phyloP scores from a whole-genome alignment of 2,329 filamentous ascomycete species.

The Fusarium heterosporum region DNA sequence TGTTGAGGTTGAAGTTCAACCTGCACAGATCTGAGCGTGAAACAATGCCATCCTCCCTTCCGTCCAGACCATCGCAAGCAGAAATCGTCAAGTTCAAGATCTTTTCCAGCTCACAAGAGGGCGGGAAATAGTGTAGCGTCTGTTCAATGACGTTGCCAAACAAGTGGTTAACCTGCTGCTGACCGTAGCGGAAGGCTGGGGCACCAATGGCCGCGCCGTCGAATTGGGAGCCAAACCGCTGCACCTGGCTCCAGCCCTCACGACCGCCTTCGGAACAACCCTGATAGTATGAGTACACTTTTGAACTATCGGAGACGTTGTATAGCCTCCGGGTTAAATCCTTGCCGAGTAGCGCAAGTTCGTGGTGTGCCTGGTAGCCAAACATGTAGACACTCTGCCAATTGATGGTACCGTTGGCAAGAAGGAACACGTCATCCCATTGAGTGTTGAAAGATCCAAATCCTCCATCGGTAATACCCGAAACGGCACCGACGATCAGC shows the following conservation, averaged over 20 bases:
- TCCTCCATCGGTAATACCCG: constrained; percentile 57
- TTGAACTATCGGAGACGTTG: constrained; percentile 32
- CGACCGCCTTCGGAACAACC: constrained; percentile 63
- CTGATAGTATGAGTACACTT: constrained; percentile 64
- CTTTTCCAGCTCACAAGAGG: constrained; percentile 59
- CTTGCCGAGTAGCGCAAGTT: constrained; percentile 61
- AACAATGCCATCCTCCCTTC: constrained; percentile 5
- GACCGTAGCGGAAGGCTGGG: constrained; percentile 49
- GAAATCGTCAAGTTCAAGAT: constrained; percentile 61
- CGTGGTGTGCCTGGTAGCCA: constrained; percentile 62
- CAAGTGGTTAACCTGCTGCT: constrained; percentile 59
- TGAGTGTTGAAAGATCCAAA: constrained; percentile 56
- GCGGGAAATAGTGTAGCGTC: constrained; percentile 51
- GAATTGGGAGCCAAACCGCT: constrained; percentile 30
- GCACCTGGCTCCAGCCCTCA: constrained; percentile 53
- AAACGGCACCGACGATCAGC: constrained; percentile 55
- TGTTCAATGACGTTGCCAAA: constrained; percentile 53
- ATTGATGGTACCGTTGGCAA: constrained; percentile 63
- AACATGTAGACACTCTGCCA: constrained; percentile 63
- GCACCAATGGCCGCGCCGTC: constrained; percentile 31
- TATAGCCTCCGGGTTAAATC: constrained; percentile 57
- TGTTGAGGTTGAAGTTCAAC: constrained; percentile 25
- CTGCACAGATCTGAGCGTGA: constrained; percentile 17
- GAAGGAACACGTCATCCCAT: constrained; percentile 55
- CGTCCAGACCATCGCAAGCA: constrained; percentile 15